Percentiles rank a stretch among this genome's conserved stretches.
Evolutionary conservation across 768 basidiomycete species (phyloP).

Genomic region (Paxillus rubicundulus): DNA sequence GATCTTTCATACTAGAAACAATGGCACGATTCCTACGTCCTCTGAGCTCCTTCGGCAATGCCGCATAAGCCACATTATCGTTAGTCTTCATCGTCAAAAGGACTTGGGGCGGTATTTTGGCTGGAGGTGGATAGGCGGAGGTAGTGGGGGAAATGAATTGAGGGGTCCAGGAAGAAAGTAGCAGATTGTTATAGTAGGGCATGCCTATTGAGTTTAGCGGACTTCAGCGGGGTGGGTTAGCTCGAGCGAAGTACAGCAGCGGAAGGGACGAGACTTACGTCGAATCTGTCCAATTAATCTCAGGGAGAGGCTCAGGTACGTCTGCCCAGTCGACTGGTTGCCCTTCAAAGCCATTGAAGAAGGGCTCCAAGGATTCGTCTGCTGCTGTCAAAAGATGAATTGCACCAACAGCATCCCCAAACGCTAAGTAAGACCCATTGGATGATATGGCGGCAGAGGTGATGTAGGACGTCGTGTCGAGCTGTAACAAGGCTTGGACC

Average conservation of each 20-base stretch:
- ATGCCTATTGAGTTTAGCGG: constrained; percentile 88
- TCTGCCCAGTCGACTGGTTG: constrained; percentile 86
- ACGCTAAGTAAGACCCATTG: constrained; percentile 87
- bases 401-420: constrained; percentile 83
- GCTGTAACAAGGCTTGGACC: constrained; percentile 36
- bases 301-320: constrained; percentile 59
- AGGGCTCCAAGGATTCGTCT: constrained; percentile 51
- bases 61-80: constrained; percentile 87
- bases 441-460: constrained; percentile 81
- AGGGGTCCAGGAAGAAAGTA: constrained; percentile 66
- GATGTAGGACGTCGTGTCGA: constrained; percentile 72
- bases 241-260: neutral
- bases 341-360: constrained; percentile 90
- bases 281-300: constrained; percentile 76
- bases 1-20: constrained; percentile 48
- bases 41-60: constrained; percentile 80
- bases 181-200: constrained; percentile 71
- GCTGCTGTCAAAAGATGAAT: constrained; percentile 82
- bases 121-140: constrained; percentile 59
- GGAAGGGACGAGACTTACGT: constrained; percentile 53
- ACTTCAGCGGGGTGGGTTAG: constrained; percentile 35
- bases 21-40: constrained; percentile 77
- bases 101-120: constrained; percentile 78
- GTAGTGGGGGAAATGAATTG: constrained; percentile 52
- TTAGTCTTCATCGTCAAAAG: constrained; percentile 78